phyloP scores from a whole-genome alignment of 2,329 filamentous ascomycete species.

The Cladophialophora chaetospira region DNA sequence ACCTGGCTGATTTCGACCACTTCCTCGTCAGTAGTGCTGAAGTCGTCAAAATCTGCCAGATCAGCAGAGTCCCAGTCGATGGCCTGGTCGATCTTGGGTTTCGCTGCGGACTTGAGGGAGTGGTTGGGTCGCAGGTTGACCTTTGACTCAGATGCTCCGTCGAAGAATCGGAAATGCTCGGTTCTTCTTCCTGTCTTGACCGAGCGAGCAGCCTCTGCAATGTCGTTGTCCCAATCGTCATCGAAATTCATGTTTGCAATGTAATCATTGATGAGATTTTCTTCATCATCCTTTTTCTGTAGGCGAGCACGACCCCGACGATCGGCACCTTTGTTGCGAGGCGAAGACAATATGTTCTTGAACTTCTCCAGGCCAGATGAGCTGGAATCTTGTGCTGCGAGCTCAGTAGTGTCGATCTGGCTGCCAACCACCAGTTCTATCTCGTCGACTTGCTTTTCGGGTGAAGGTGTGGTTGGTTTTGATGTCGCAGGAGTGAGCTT shows the following conservation, averaged over 20 bases:
- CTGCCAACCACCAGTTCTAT: not conserved
- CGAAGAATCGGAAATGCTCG: conserved; percentile 31
- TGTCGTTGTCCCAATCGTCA: conserved; percentile 31
- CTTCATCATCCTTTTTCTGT: conserved; percentile 47
- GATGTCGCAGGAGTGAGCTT: not conserved
- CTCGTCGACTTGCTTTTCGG: not conserved
- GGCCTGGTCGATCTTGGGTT: conserved; percentile 19
- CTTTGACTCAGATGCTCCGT: conserved; percentile 47
- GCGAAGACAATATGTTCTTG: conserved; percentile 6
- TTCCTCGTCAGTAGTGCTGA: conserved; percentile 54
- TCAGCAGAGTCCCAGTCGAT: conserved; percentile 49
- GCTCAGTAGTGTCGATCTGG: not conserved
- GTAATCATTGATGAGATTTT: conserved; percentile 67
- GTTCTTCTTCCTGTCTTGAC: conserved; percentile 36
- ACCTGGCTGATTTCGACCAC: conserved; percentile 46
- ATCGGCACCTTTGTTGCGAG: not conserved
- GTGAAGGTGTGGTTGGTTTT: not conserved
- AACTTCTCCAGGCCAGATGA: conserved; percentile 13
- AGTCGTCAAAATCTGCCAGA: conserved; percentile 50
- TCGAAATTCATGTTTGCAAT: conserved; percentile 49
- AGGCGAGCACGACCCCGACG: conserved; percentile 10
- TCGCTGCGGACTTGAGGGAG: conserved; percentile 10
- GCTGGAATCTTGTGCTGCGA: conserved; percentile 7
- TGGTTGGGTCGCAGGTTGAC: conserved; percentile 35
- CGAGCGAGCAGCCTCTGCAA: conserved; percentile 38